Evolutionary conservation across 495 filamentous ascomycete genomes (phyloP).

Genomic region (Hypoxylon intermedium): DNA sequence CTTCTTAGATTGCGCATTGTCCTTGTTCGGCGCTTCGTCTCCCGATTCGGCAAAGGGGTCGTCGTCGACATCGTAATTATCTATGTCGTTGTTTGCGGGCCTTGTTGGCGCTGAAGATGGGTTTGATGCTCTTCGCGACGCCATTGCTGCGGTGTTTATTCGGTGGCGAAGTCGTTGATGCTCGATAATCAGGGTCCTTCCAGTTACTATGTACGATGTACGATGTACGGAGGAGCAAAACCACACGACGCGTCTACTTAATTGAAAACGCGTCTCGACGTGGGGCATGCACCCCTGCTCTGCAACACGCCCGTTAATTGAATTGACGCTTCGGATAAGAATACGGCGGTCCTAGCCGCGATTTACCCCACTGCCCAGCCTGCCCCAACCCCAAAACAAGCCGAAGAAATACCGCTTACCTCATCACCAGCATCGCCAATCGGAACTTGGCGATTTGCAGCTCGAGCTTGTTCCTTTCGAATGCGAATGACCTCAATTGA

Average conservation of each 20-base stretch:
- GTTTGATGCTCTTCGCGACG: slow-evolving; percentile 23
- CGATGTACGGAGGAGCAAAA: too few species aligned
- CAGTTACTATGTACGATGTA: too few species aligned
- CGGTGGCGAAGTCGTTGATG: background rate
- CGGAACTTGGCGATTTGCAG: slow-evolving; percentile 22
- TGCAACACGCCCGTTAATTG: slow-evolving; percentile 10
- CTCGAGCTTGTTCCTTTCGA: too few species aligned
- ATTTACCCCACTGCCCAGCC: too few species aligned
- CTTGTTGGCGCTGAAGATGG: slow-evolving; percentile 10
- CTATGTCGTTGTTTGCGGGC: slow-evolving; percentile 62
- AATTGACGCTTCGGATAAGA: background rate
- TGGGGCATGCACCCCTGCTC: slow-evolving; percentile 18
- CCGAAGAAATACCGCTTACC: slow-evolving; percentile 40
- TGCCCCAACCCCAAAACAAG: too few species aligned
- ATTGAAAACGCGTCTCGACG: slow-evolving; percentile 37
- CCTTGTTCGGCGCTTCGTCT: slow-evolving; percentile 42
- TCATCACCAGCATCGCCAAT: slow-evolving; percentile 25
- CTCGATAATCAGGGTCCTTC: too few species aligned
- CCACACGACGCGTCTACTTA: slow-evolving; percentile 17
- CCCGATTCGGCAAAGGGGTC: slow-evolving; percentile 39
- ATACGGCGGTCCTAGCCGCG: slow-evolving; percentile 12
- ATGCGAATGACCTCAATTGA: slow-evolving; percentile 24
- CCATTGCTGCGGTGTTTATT: slow-evolving; percentile 22
- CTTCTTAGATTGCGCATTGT: slow-evolving; percentile 40
- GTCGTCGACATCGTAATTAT: slow-evolving; percentile 72